Conservation (phyloP, 768 basidiomycete species). For the Auriculariales sp. region DNA sequence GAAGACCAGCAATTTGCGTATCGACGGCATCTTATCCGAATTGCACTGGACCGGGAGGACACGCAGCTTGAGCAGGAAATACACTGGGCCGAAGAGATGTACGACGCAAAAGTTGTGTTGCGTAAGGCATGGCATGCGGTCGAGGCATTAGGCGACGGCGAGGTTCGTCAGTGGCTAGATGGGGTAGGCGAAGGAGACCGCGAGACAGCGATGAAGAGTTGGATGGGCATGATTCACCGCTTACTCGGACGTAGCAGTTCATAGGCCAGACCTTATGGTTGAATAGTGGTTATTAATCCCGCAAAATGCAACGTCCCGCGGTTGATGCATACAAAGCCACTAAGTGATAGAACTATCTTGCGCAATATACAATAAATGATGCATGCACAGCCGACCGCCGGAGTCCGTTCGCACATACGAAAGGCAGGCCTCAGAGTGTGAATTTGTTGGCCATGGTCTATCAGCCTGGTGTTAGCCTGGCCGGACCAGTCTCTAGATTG, state of each 20-base stretch:
- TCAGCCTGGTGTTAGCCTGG: neutral
- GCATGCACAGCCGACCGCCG: too few relatives aligned
- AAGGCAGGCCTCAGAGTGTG: neutral
- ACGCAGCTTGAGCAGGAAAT: conserved; percentile 17
- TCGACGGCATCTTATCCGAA: conserved; percentile 39
- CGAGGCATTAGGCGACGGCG: conserved; percentile 37
- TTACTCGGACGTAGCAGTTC: too few relatives aligned
- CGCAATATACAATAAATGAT: too few relatives aligned
- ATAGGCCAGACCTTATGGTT: too few relatives aligned
- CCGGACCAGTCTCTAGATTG: neutral
- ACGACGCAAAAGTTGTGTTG: conserved; percentile 29
- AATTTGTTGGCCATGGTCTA: neutral
- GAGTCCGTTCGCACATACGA: too few relatives aligned
- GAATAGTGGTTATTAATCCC: too few relatives aligned
- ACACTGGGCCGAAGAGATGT: conserved; percentile 50
- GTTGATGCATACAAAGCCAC: too few relatives aligned
- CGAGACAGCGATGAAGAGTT: neutral
- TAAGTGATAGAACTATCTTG: too few relatives aligned
- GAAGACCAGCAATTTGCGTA: conserved; percentile 51
- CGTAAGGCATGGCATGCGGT: conserved; percentile 43
- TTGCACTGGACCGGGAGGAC: conserved; percentile 21
- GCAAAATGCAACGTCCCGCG: too few relatives aligned
- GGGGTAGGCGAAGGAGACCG: conserved; percentile 41
- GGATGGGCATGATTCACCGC: neutral
- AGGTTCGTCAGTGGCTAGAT: conserved; percentile 43